These are phyloP conservation scores for Suhomyces guaymorum DNA, from an alignment of 1,139 yeast genomes.

Conservation along the genomic window DNA sequence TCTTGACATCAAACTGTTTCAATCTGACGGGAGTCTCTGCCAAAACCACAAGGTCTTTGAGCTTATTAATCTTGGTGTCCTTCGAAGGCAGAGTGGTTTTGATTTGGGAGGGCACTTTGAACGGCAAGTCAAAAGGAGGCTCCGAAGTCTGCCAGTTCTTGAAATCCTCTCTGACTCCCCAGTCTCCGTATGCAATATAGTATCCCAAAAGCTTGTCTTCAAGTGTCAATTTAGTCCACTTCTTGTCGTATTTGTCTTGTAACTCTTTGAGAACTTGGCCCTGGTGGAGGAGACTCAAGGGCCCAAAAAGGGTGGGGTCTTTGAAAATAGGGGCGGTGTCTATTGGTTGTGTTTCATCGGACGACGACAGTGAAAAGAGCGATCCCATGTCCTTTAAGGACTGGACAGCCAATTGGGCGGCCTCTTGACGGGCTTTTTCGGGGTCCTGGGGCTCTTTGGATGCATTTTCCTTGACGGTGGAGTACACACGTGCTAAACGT, in stretches of 20 bases:
- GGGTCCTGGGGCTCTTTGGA: slow-evolving; percentile 7
- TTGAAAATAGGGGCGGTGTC: slow-evolving; percentile 54
- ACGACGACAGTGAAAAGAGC: slow-evolving; percentile 32
- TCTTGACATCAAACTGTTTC: slow-evolving; percentile 51
- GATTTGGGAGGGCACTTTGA: slow-evolving; percentile 41
- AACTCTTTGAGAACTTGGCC: slow-evolving; percentile 58
- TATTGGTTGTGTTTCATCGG: slow-evolving; percentile 49
- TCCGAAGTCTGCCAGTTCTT: slow-evolving; percentile 41
- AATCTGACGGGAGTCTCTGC: slow-evolving; percentile 48
- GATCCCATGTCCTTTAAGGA: slow-evolving; percentile 46
- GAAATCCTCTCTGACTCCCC: slow-evolving; percentile 64
- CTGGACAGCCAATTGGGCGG: slow-evolving; percentile 45
- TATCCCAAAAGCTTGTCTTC: slow-evolving; percentile 54
- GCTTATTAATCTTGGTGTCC: slow-evolving; percentile 27
- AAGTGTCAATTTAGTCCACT: slow-evolving; percentile 49
- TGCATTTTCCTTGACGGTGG: not conserved
- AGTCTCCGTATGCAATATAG: slow-evolving; percentile 61
- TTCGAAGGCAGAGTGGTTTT: slow-evolving; percentile 25
- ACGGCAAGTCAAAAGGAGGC: slow-evolving; percentile 59
- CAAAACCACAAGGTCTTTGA: slow-evolving; percentile 44
- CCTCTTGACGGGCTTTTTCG: slow-evolving; percentile 31
- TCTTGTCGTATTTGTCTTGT: slow-evolving; percentile 50
- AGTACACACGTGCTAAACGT: not conserved
- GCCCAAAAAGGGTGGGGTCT: slow-evolving; percentile 46
- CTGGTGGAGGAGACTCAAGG: slow-evolving; percentile 54